A percentile compares a stretch with the other conserved stretches of the same genome.
Conservation (phyloP, 2,329 filamentous ascomycete genomes). For the Colletotrichum trifolii region DNA sequence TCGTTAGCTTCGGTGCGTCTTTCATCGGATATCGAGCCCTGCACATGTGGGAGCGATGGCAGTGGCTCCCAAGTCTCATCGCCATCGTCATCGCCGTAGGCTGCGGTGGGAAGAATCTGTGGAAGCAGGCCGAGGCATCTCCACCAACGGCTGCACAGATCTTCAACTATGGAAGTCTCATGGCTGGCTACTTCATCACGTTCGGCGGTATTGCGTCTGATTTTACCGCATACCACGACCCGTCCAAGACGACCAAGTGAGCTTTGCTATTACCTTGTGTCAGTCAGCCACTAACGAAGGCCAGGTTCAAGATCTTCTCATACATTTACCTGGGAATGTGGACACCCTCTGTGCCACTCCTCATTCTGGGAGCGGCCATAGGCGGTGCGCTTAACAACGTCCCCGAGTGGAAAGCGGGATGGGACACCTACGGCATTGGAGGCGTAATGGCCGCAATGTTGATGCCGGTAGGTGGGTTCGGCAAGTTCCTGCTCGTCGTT, state of each 20-base stretch:
- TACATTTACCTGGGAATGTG: constrained; percentile 65
- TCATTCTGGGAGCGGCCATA: constrained; percentile 54
- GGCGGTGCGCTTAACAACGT: constrained; percentile 46
- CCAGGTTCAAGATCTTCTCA: constrained; percentile 52
- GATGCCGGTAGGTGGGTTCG: constrained; percentile 44
- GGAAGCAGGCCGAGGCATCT: constrained; percentile 54
- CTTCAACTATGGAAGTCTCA: constrained; percentile 58
- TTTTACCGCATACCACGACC: constrained; percentile 66
- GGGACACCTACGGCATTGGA: constrained; percentile 45
- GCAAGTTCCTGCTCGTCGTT: constrained; percentile 51
- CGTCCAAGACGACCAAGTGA: constrained; percentile 52
- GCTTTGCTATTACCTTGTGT: constrained; percentile 25
- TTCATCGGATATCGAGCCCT: constrained; percentile 66
- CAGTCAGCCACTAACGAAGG: constrained; percentile 1
- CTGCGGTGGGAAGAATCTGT: constrained; percentile 62
- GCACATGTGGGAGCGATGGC: constrained; percentile 66
- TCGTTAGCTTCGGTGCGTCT: constrained; percentile 64
- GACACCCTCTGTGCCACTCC: constrained; percentile 43
- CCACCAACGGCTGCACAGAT: constrained; percentile 51
- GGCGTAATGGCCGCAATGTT: constrained; percentile 48
- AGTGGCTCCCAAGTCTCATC: constrained; percentile 66
- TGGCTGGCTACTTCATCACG: constrained; percentile 64
- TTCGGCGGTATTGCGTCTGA: constrained; percentile 68
- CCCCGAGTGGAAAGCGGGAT: constrained; percentile 44
- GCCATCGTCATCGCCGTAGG: constrained; percentile 63